These are phyloP conservation scores for Metarhizium brunneum DNA, from an alignment of 2,329 filamentous ascomycete genomes.

Conservation along the genomic window DNA sequence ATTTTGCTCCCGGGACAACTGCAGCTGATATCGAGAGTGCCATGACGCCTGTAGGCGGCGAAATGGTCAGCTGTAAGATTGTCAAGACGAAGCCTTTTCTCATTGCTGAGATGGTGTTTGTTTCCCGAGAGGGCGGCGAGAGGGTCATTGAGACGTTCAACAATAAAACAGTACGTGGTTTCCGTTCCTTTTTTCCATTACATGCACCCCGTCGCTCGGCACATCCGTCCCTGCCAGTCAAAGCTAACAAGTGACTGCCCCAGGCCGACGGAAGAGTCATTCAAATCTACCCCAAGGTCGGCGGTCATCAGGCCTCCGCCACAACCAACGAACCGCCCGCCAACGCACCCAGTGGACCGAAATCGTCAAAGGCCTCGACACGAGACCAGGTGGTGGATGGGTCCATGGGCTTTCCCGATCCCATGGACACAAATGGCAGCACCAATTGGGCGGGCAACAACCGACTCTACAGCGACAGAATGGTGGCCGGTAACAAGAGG, in stretches of 20 bases:
- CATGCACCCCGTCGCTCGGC: background rate
- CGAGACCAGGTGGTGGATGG: constrained; percentile 41
- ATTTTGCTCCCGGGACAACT: constrained; percentile 75
- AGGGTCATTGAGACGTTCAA: constrained; percentile 68
- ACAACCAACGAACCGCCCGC: constrained; percentile 16
- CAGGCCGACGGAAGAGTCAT: constrained; percentile 67
- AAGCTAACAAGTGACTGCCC: background rate
- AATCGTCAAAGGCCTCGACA: constrained; percentile 12
- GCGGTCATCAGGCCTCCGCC: constrained; percentile 24
- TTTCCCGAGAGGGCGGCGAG: constrained; percentile 63
- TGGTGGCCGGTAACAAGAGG: constrained; percentile 22
- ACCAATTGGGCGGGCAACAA: constrained; percentile 18
- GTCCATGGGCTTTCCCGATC: constrained; percentile 42
- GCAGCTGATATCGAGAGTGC: constrained; percentile 76
- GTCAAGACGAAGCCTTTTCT: constrained; percentile 61
- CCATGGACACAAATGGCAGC: constrained; percentile 24
- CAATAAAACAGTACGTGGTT: constrained; percentile 57
- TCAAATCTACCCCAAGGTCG: constrained; percentile 61
- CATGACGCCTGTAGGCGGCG: constrained; percentile 64
- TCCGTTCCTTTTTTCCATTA: background rate
- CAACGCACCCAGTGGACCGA: constrained; percentile 24
- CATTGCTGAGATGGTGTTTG: constrained; percentile 69
- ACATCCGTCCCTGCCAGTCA: too few relatives aligned
- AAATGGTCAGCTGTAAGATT: constrained; percentile 57
- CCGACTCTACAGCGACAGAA: constrained; percentile 45